A percentile compares a stretch with the other conserved stretches of the same genome.
Evolutionary conservation across 1,284 basidiomycete genomes (phyloP).

Genomic region (Sanghuangporus weigelae): DNA sequence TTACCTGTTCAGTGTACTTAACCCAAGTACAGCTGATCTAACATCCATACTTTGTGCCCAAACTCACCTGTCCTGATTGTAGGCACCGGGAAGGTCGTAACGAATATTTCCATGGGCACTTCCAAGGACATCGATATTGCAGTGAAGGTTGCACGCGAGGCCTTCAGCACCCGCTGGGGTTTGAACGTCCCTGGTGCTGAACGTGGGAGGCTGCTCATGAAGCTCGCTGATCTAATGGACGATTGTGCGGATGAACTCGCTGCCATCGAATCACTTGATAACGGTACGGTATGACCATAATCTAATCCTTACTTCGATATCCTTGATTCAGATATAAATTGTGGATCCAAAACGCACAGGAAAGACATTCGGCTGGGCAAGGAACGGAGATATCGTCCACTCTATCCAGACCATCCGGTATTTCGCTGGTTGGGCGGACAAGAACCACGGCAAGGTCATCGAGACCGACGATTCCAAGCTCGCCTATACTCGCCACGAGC

Average conservation of each 20-base stretch:
- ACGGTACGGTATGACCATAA: slow-evolving; percentile 32
- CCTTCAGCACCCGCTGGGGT: slow-evolving; percentile 75
- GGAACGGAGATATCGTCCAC: slow-evolving; percentile 61
- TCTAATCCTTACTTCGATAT: neutral
- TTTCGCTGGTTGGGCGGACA: slow-evolving; percentile 82
- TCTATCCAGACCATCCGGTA: slow-evolving; percentile 71
- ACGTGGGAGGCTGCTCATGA: slow-evolving; percentile 62
- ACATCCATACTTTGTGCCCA: neutral
- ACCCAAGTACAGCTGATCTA: slow-evolving; percentile 46
- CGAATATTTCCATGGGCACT: slow-evolving; percentile 63
- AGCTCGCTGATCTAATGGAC: slow-evolving; percentile 75
- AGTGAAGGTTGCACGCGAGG: slow-evolving; percentile 72
- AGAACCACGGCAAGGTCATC: slow-evolving; percentile 78
- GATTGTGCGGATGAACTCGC: slow-evolving; percentile 66
- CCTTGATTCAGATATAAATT: neutral
- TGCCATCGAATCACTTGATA: slow-evolving; percentile 77
- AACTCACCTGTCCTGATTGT: neutral
- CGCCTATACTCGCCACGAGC: slow-evolving; percentile 85
- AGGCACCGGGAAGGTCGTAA: slow-evolving; percentile 70
- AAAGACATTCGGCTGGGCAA: slow-evolving; percentile 77
- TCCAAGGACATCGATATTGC: slow-evolving; percentile 72
- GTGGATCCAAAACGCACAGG: slow-evolving; percentile 28
- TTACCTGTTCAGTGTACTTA: slow-evolving; percentile 42
- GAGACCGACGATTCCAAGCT: slow-evolving; percentile 72
- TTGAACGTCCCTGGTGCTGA: slow-evolving; percentile 53